Base-by-base conservation (phyloP, 352 stramenopile genomes). In the Aphanomyces stellatus region DNA sequence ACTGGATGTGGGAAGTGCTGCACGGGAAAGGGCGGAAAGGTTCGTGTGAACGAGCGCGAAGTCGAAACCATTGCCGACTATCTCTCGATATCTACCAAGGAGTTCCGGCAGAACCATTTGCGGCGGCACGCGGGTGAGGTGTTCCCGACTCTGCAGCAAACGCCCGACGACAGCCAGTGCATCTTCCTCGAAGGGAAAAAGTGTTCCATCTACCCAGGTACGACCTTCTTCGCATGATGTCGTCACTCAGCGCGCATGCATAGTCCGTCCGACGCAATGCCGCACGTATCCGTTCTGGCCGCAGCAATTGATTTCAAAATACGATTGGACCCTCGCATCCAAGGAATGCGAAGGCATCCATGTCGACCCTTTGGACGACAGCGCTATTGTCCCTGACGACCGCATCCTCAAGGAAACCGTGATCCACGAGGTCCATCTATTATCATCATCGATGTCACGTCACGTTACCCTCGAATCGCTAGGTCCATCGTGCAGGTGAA, bases 221-320 rank as follows among this genome's bases (percentile, higher is more conserved):
- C 24, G 13, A 61, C 25, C 27, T 19, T 40, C 1, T 69, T 51
- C 17, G 2, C n/a, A 40, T 59, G 30, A 27, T n/a, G 2, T 46
- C n/a, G 22, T 63, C 15, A 43, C 53, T 15, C 19, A 53, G n/a
- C 68, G 7, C 7, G 43, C 17, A 10, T 1, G 25, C 19, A 17
- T 34, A 88, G 82, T 76, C 4, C 74, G 84, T 10, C 84, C 84
- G 33, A 91, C 81, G 42, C 84, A 93, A 69, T 93, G 84, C 62
- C 78, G 80, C 11, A 93, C 84, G 46, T 93, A 88, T 51, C 84
- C 84, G 41, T 93, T 83, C 80, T 93, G 84, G 84, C 84, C 82
- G 35, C 82, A 91, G 59, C 63, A 90, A 62, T 59, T 92, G 7
- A 76, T 90, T 62, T 90, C 84, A 2, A 74, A 87, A 57, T 91